Evolutionary conservation across 371 early-diverging fungal genomes (phyloP), one percentile per base, ranked within the genome.

Genomic region (Homolaphlyctis polyrhiza): DNA sequence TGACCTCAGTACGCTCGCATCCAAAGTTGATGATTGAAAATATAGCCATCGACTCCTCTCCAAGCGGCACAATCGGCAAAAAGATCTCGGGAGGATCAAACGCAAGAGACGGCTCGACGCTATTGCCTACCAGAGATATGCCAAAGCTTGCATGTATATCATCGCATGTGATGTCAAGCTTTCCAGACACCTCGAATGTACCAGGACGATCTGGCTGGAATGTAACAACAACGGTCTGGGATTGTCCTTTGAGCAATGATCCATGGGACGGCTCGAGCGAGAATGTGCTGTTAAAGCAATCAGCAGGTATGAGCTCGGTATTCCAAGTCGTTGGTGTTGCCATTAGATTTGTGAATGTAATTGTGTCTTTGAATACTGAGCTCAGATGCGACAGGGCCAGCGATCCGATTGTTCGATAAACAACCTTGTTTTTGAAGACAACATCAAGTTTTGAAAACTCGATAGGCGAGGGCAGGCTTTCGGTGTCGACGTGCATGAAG

Each of bases 51-150:
- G 66, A 48, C 59, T 71, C 73, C 2, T 36, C 52, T 1, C 74
- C 77, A 0, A 65, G 32, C 8, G 77, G 75, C 1, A 66, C 65
- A 28, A 75, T 66, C 2, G 77, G 77, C n/a, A 80, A 50, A 57
- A 72, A 77, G 4, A 80, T 54, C 58, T 80, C 80, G 23, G 74
- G 71, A 6, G 80, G 80, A 11, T 75, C 73, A 54, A 80, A 77
- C 0, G 72, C 71, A 21, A 80, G 61, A 1, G 75, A 71, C 1
- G 80, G 80, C 64, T 76, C 77, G 25, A 76, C 74, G 2, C 75
- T 75, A 27, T 61, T 70, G 1, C 75, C 80, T 18, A 49, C 51
- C 4, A 76, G 35, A 1, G 36, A 21, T 14, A 76, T 59, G 23
- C 39, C 35, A 52, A 75, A 66, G 4, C 64, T 65, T 0, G 70